A percentile compares a stretch with the other conserved stretches of the same genome.
These are phyloP conservation scores for Penicillium expansum DNA, from an alignment of 2,329 filamentous ascomycete genomes.

Conservation along the genomic window DNA sequence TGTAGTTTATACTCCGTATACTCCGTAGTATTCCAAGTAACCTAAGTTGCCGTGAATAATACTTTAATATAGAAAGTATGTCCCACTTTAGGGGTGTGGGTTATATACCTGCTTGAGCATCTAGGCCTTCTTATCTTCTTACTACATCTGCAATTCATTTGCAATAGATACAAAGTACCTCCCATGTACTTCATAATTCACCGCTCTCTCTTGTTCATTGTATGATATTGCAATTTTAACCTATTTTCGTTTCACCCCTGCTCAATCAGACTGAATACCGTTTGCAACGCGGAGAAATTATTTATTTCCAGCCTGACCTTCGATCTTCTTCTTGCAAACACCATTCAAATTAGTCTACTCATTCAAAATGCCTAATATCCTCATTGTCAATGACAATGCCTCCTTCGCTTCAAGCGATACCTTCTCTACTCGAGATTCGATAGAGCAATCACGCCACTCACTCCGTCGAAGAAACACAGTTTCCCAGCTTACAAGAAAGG, in stretches of 20 bases:
- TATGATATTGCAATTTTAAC: not conserved
- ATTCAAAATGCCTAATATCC: slow-evolving; percentile 11
- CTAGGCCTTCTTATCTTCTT: slow-evolving; percentile 1
- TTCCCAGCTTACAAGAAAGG: slow-evolving; percentile 11
- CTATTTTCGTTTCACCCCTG: not conserved
- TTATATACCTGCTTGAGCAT: not conserved
- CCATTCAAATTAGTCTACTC: not conserved
- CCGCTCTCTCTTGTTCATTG: not conserved
- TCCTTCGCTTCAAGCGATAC: slow-evolving; percentile 13
- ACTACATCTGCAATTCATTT: not conserved
- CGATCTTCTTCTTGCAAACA: not conserved
- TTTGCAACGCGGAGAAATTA: not conserved
- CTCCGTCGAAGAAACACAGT: slow-evolving; percentile 15
- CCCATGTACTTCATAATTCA: not conserved
- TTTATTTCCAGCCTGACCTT: not conserved
- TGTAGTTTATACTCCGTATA: too few species aligned
- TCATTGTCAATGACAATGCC: slow-evolving; percentile 12
- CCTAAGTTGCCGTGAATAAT: not conserved
- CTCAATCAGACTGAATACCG: not conserved
- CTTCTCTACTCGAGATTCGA: slow-evolving; percentile 7
- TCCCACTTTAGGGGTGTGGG: not conserved
- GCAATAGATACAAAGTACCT: not conserved
- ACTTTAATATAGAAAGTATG: not conserved
- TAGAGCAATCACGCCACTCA: not conserved
- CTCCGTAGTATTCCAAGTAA: not conserved